Conservation (phyloP, 2,329 filamentous ascomycete genomes). For the Venturia pyrina region DNA sequence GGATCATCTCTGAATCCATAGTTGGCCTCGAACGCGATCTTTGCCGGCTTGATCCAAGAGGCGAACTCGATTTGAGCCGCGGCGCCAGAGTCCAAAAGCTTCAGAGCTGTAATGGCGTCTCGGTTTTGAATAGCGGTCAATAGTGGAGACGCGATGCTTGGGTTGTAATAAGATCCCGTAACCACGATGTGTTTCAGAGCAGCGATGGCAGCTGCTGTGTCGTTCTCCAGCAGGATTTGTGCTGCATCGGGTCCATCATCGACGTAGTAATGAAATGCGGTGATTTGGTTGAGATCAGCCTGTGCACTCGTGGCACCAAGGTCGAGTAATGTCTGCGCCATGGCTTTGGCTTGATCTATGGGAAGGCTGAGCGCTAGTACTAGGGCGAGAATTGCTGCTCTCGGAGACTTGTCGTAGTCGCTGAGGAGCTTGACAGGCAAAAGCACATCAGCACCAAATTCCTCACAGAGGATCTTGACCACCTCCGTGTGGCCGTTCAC, state of each 20-base stretch:
- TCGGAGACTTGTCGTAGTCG: conserved; percentile 37
- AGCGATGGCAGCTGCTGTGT: conserved; percentile 50
- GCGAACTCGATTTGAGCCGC: conserved; percentile 51
- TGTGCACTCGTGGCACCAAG: conserved; percentile 66
- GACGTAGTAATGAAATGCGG: conserved; percentile 57
- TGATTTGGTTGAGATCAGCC: conserved; percentile 54
- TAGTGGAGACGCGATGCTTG: conserved; percentile 40
- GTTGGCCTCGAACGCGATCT: conserved; percentile 29
- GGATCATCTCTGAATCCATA: conserved; percentile 21
- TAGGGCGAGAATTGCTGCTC: conserved; percentile 57
- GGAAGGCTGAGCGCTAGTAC: conserved; percentile 58
- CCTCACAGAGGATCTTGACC: conserved; percentile 55
- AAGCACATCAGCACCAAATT: conserved; percentile 69
- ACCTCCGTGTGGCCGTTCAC: conserved; percentile 58
- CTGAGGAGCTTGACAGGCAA: conserved; percentile 60
- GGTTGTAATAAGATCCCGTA: conserved; percentile 23
- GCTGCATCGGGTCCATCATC: conserved; percentile 39
- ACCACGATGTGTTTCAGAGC: conserved; percentile 57
- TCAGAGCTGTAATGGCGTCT: conserved; percentile 44
- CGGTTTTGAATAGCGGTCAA: conserved; percentile 47
- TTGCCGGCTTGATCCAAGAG: conserved; percentile 45
- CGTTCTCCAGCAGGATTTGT: conserved; percentile 38
- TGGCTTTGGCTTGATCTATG: conserved; percentile 51
- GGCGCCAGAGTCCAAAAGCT: conserved; percentile 56
- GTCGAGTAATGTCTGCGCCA: conserved; percentile 54